Conservation (phyloP, 805 yeast genomes). For the Candida oleophila region DNA sequence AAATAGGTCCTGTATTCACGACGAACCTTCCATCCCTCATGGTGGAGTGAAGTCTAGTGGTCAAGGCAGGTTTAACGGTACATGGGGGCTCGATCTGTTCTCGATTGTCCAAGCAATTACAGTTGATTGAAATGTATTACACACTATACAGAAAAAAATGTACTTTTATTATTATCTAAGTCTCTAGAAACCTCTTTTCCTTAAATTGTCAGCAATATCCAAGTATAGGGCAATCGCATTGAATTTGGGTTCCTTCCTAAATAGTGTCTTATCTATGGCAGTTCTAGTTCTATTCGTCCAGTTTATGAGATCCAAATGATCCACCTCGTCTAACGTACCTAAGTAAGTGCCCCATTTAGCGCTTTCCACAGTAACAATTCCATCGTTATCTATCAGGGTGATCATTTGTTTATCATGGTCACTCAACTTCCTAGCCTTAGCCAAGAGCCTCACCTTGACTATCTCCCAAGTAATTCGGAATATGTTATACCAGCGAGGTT, state of each 20-base stretch:
- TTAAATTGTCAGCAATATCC: constrained; percentile 63
- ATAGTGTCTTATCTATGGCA: constrained; percentile 27
- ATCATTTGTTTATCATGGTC: constrained; percentile 11
- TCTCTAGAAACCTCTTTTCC: constrained; percentile 57
- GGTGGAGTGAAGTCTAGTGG: constrained; percentile 45
- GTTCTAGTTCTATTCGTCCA: constrained; percentile 62
- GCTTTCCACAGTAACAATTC: constrained; percentile 76
- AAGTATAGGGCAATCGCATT: constrained; percentile 70
- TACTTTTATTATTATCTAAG: too few species aligned
- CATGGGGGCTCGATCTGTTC: constrained; percentile 47
- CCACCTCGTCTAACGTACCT: constrained; percentile 77
- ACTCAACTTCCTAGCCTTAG: neutral
- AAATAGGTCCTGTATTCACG: constrained; percentile 30
- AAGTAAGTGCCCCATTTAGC: constrained; percentile 81
- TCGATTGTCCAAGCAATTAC: constrained; percentile 36
- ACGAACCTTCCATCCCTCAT: constrained; percentile 41
- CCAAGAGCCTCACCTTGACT: constrained; percentile 34
- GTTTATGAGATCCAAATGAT: constrained; percentile 83
- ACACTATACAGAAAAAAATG: neutral
- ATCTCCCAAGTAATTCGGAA: constrained; percentile 66
- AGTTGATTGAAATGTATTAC: constrained; percentile 5
- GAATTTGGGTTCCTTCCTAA: constrained; percentile 41
- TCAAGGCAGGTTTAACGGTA: constrained; percentile 35
- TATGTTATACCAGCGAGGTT: constrained; percentile 60
- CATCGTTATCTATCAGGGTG: constrained; percentile 67